These are phyloP conservation scores for Cyberlindnera saturnus DNA, from an alignment of 805 yeast genomes.

Conservation along the genomic window DNA sequence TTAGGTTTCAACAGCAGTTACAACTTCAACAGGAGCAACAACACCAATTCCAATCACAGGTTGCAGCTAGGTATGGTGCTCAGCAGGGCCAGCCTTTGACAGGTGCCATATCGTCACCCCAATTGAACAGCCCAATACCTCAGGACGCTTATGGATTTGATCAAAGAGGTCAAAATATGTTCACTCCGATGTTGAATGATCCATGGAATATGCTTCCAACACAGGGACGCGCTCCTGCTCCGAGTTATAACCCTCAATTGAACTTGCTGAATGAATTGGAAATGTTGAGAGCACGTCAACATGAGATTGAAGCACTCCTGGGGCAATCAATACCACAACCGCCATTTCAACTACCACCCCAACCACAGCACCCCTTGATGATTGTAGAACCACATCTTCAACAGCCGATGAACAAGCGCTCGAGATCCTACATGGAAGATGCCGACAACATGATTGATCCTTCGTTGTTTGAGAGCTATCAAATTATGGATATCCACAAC, in stretches of 20 bases:
- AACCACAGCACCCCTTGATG: neutral
- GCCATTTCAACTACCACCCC: neutral
- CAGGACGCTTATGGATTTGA: neutral
- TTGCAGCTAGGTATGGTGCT: conserved; percentile 20
- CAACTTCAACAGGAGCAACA: conserved; percentile 16
- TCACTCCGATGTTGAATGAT: neutral
- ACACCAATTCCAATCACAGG: conserved; percentile 13
- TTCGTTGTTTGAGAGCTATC: conserved; percentile 6
- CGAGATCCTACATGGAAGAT: neutral
- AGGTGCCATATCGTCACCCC: conserved; percentile 6
- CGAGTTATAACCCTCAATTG: conserved; percentile 11
- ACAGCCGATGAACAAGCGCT: neutral
- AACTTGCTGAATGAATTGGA: conserved; percentile 12
- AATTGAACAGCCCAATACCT: neutral
- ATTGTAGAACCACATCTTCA: neutral
- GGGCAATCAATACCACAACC: neutral
- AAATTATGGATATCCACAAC: conserved; percentile 11
- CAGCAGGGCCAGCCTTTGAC: conserved; percentile 5
- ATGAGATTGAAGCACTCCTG: conserved; percentile 10
- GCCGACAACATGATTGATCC: conserved; percentile 13
- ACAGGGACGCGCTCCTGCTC: neutral
- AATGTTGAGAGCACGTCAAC: conserved; percentile 6
- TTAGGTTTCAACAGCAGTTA: conserved; percentile 13
- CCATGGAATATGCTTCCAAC: neutral
- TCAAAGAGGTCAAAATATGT: neutral